Base-by-base conservation (phyloP, 2,329 filamentous ascomycete species). In the Fusarium veterinarium region DNA sequence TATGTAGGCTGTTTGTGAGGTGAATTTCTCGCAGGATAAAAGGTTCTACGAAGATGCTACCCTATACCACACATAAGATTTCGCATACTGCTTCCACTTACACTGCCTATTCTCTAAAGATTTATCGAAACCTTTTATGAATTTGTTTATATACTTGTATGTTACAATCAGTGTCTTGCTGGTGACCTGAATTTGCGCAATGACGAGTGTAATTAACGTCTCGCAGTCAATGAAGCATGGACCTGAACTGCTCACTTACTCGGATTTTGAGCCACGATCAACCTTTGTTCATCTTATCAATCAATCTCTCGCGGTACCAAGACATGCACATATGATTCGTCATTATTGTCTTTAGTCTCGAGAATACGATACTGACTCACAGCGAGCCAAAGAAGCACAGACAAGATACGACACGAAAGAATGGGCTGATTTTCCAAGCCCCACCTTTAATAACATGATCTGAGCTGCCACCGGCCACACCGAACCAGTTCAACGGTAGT, bases 361-460 rank as follows among this genome's bases (percentile, higher is more conserved):
- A 33, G 41, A 9, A n/a, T 57, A 25, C 33, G 23, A 6, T 10
- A 19, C 25, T 41, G 46, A 42, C 11, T 44, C 38, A 33, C 5
- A 20, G 11, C 25, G 14, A 38, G 20, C 16, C 23, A 33, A 48
- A 65, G 11, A 48, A 67, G 63, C 56, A 51, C 28, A 13, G 55
- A 44, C 49, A 23, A 51, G 40, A 28, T 25, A 20, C 23, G 28
- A 23, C 17, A 33, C 14, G 31, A n/a, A 19, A n/a, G 17, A 20
- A 53, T 64, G 59, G 45, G 23, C 65, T 49, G 60, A 69, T 64
- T 55, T 40, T 16, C 16, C 30, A 53, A 40, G 45, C 40, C 53
- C 68, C 67, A 53, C 45, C 55, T 44, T 57, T 68, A 30, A 25
- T 30, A 40, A 17, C 44, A 38, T 68, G 58, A 63, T 55, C 23